These are phyloP conservation scores for Zymoseptoria crescenta DNA, from an alignment of 2,329 filamentous ascomycete species.

Conservation along the genomic window DNA sequence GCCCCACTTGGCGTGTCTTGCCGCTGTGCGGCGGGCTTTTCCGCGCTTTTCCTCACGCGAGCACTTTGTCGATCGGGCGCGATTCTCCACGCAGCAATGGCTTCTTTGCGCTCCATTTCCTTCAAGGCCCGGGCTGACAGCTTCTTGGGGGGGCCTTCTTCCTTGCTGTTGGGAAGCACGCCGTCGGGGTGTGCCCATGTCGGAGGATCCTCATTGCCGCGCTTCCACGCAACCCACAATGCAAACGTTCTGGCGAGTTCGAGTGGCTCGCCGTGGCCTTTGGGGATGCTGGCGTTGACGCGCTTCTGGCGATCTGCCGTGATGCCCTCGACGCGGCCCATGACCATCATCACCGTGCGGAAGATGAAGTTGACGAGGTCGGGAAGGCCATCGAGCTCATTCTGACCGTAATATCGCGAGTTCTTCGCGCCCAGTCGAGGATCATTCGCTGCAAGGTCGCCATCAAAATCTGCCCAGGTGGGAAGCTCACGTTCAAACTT, in stretches of 20 bases:
- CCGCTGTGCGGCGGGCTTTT: conserved; percentile 2
- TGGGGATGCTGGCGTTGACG: conserved; percentile 56
- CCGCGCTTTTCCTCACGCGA: conserved; percentile 28
- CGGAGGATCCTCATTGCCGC: conserved; percentile 54
- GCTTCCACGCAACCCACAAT: conserved; percentile 61
- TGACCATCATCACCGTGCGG: conserved; percentile 54
- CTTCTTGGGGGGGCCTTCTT: conserved; percentile 44
- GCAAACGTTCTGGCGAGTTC: conserved; percentile 53
- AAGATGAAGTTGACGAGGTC: conserved; percentile 55
- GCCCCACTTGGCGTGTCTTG: conserved; percentile 1
- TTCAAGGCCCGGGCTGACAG: conserved; percentile 48
- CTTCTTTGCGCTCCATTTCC: conserved; percentile 48
- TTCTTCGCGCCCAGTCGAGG: conserved; percentile 43
- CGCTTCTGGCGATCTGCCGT: conserved; percentile 51
- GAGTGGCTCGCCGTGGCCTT: conserved; percentile 54
- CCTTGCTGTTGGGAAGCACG: conserved; percentile 44
- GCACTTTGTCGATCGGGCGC: conserved; percentile 39
- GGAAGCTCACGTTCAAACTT: conserved; percentile 49
- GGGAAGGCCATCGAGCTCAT: conserved; percentile 53
- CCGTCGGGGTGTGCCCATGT: conserved; percentile 54
- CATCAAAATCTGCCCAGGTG: conserved; percentile 52
- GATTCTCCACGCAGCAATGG: conserved; percentile 37
- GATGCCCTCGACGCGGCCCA: conserved; percentile 54
- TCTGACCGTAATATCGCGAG: conserved; percentile 54
- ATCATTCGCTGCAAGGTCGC: conserved; percentile 43